Base-by-base conservation (phyloP, 2,329 filamentous ascomycete species). In the Cordyceps cicadae region DNA sequence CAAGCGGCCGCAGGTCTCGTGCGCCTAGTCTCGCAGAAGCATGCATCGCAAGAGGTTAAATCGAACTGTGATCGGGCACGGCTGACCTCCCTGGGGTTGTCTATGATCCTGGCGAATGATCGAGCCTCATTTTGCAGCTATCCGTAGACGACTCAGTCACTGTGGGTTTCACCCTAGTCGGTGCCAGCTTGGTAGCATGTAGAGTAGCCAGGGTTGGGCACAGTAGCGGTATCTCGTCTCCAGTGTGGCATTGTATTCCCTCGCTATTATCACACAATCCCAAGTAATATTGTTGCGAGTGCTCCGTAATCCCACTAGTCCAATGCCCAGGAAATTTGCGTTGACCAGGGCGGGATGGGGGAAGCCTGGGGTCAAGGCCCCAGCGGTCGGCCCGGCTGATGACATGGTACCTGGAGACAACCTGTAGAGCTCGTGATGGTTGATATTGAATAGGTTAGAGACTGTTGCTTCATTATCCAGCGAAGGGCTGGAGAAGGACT, bases 71-170 rank as follows among this genome's bases (percentile, higher is more conserved):
- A 52, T 59, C 56, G 56, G 48, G 46, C 8, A 52, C 49, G 39
- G 48, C 56, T 52, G 56, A 37, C 9, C 48, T 43, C 24, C 48
- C 48, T 34, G 39, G 56, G 56, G 56, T 59, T 45, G n/a, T 45
- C n/a, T 34, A 21, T 52, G 39, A 52, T 52, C 56, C 56, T 45
- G 39, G 56, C 48, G 56, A 59, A 59, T 52, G 39, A 59, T 59
- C 56, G 56, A 59, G 56, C 48, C 48, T 59, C 56, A 59, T 52
- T 37, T 24, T 59, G 56, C 48, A 52, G 56, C 48, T 52, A 37
- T 14, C 29, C 29, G 46, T 34, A 59, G 26, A 59, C 26, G 51
- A 34, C 11, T 52, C 15, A 48, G 37, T 45, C 56, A n/a, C 6
- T 45, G 56, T 59, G 56, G 56, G 55, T 21, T 50, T 51, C 55